Evolutionary conservation across 164 flowering plant species (phyloP).

Genomic region (Kalanchoe fedtschenkoi): DNA sequence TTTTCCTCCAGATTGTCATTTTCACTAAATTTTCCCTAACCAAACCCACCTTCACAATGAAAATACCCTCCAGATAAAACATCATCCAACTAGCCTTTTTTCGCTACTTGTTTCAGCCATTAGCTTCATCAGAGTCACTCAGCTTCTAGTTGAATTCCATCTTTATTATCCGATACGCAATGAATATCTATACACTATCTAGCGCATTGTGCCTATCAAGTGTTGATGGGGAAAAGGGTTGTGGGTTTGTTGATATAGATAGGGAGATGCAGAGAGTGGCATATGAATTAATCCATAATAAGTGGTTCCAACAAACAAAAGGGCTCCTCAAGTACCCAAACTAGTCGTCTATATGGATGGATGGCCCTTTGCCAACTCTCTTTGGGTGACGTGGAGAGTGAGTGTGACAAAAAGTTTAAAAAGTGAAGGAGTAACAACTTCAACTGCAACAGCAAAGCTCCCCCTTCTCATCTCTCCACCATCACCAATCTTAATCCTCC

Average conservation of each 20-base stretch:
- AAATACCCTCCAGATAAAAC: not conserved
- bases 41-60: too few species aligned
- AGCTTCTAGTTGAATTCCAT: not conserved
- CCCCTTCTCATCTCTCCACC: too few species aligned
- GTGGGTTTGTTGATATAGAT: not conserved
- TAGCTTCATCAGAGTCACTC: not conserved
- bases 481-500: too few species aligned
- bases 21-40: too few species aligned
- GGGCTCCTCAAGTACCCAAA: not conserved
- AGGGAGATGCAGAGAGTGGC: too few species aligned
- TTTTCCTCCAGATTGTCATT: too few species aligned
- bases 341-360: too few species aligned
- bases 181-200: not conserved
- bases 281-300: too few species aligned
- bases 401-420: not conserved
- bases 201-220: not conserved
- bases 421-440: not conserved
- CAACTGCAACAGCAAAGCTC: not conserved
- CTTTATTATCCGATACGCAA: not conserved
- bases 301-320: slow-evolving; percentile 4
- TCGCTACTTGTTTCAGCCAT: slow-evolving; percentile 1
- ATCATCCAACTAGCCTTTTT: not conserved
- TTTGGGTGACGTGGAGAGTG: not conserved
- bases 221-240: not conserved
- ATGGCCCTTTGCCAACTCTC: not conserved